phyloP scores from a whole-genome alignment of 106 monocot species.

The Apostasia ramifera region DNA sequence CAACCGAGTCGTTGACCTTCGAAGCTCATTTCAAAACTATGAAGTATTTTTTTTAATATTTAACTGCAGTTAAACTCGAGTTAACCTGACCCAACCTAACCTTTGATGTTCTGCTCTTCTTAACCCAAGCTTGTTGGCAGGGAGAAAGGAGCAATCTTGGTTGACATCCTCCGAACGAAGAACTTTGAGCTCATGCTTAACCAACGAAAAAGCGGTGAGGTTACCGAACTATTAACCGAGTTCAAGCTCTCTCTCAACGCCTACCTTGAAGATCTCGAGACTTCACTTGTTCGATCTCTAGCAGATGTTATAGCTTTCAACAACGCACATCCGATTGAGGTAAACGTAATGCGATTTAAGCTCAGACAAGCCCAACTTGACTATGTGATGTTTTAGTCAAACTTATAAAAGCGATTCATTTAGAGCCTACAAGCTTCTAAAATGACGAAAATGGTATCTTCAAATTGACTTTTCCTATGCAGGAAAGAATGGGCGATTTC shows the following conservation, averaged over 20 bases:
- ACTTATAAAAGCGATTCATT: too few species aligned
- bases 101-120: too few species aligned
- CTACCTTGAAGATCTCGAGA: conserved; percentile 40
- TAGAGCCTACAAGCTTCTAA: too few species aligned
- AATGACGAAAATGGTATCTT: too few species aligned
- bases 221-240: conserved; percentile 19
- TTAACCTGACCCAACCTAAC: too few species aligned
- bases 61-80: too few species aligned
- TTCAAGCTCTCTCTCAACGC: conserved; percentile 47
- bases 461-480: neutral
- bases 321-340: conserved; percentile 33
- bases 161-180: conserved; percentile 34
- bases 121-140: neutral
- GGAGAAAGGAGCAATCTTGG: conserved; percentile 26
- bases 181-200: conserved; percentile 25
- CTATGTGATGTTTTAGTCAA: too few species aligned
- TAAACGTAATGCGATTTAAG: conserved; percentile 10
- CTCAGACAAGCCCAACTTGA: too few species aligned
- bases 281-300: conserved; percentile 52
- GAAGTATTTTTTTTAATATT: conserved; percentile 23
- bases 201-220: conserved; percentile 19
- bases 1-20: conserved; percentile 15
- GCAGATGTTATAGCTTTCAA: conserved; percentile 63
- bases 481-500: conserved; percentile 22
- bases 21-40: conserved; percentile 39